Evolutionary conservation across 345 rosid species (phyloP), one percentile per base, ranked within the genome.

Genomic region (Theobroma cacao): DNA sequence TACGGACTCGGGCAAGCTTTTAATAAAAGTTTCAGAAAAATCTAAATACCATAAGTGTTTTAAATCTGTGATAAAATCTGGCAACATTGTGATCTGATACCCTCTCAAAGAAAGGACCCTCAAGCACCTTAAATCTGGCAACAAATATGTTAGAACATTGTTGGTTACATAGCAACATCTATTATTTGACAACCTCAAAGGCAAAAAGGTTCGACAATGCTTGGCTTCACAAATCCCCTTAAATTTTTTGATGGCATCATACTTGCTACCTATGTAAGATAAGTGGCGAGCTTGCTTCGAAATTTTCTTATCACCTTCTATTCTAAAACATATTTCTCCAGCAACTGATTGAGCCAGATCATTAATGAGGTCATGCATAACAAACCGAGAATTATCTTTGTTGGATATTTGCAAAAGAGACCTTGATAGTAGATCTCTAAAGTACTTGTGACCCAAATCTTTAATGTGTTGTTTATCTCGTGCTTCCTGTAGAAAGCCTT

Each of bases 301-400:
- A 7, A 53, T 6, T 20, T 53, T 1, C 1, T 53, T 2, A 53
- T 20, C 59, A 6, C 26, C 59, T 1, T 55, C 59, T 1, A 6
- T 55, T 2, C 12, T n/a, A 2, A 1, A n/a, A 1, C 28, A 55
- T 55, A n/a, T 55, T 63, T 84, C 84, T 69, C 81, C 82, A 2
- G 84, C 79, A 56, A 79, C 69, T 73, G 71, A 85, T 58, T 79
- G 78, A 31, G 88, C 86, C 73, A 85, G 48, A 76, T 83, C 86
- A 79, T 79, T 75, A 72, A 83, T 77, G 38, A 83, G 77, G 78
- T 85, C 86, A 66, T 85, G 86, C 88, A 85, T 85, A 73, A 78
- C 77, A 52, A 52, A 52, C 1, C 30, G 61, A 56, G 61, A 56
- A 7, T 3, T 22, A 24, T 56, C 30, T 9, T 56, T 56, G 14